These are phyloP conservation scores for Kregervanrija fluxuum DNA, from an alignment of 805 yeast species.

Conservation along the genomic window DNA sequence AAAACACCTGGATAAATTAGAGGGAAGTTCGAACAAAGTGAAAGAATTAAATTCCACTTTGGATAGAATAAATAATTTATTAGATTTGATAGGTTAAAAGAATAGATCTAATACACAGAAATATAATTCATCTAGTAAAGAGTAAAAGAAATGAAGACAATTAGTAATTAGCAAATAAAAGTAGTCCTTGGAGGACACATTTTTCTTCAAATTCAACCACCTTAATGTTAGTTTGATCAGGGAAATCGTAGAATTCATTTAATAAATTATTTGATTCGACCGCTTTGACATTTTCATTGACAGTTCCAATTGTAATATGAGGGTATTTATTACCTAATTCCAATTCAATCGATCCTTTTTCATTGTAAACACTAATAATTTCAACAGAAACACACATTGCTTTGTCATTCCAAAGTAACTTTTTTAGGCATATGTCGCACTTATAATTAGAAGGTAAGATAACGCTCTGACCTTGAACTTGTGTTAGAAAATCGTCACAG, in stretches of 20 bases:
- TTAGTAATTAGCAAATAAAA: slow-evolving; percentile 17
- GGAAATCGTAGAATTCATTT: slow-evolving; percentile 15
- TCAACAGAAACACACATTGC: slow-evolving; percentile 50
- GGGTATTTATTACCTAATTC: slow-evolving; percentile 37
- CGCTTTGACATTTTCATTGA: slow-evolving; percentile 37
- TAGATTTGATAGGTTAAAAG: slow-evolving; percentile 9
- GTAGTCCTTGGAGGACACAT: slow-evolving; percentile 8
- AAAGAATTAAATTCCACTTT: background rate
- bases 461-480: background rate
- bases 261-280: slow-evolving; percentile 40
- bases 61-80: slow-evolving; percentile 13
- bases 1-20: too few species aligned
- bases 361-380: slow-evolving; percentile 13
- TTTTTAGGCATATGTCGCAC: slow-evolving; percentile 35
- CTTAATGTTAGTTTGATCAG: slow-evolving; percentile 5
- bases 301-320: slow-evolving; percentile 73
- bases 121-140: background rate
- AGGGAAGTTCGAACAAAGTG: background rate
- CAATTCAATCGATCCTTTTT: slow-evolving; percentile 4
- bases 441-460: slow-evolving; percentile 13
- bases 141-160: background rate
- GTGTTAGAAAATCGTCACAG: background rate
- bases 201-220: slow-evolving; percentile 11
- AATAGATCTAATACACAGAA: background rate
- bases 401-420: slow-evolving; percentile 42